Percentiles rank a stretch among this genome's conserved stretches.
These are phyloP conservation scores for Mimosa bimucronata DNA, from an alignment of 306 rosid genomes.

Conservation along the genomic window DNA sequence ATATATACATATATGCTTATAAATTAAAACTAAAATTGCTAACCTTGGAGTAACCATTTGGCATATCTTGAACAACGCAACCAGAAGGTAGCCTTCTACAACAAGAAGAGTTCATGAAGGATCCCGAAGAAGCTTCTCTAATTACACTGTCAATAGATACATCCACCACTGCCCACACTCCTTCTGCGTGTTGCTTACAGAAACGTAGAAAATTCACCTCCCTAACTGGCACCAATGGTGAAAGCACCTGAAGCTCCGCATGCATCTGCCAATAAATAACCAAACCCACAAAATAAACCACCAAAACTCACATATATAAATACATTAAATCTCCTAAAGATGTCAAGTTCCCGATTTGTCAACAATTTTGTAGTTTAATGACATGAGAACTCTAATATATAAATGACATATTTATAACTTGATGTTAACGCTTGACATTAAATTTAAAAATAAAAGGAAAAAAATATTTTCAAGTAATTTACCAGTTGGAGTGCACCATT, in stretches of 20 bases:
- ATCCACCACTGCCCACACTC: constrained; percentile 95
- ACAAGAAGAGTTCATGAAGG: constrained; percentile 61
- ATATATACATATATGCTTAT: too few relatives aligned
- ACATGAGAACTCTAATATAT: too few relatives aligned
- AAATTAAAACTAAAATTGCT: background rate
- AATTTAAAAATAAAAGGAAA: too few relatives aligned
- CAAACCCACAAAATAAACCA: background rate
- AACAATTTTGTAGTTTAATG: too few relatives aligned
- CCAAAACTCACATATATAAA: background rate
- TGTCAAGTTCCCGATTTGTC: too few relatives aligned
- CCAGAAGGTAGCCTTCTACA: constrained; percentile 97
- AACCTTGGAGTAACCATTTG: constrained; percentile 95
- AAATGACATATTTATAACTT: too few relatives aligned
- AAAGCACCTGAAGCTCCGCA: constrained; percentile 93
- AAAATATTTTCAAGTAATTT: background rate
- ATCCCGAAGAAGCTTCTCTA: constrained; percentile 54
- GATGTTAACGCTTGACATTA: too few relatives aligned
- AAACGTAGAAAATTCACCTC: constrained; percentile 84
- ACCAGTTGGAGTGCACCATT: constrained; percentile 95
- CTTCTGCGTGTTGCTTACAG: constrained; percentile 98
- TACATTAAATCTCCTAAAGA: background rate
- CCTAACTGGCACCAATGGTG: constrained; percentile 90
- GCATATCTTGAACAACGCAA: constrained; percentile 98
- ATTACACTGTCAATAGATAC: constrained; percentile 72
- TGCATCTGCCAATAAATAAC: constrained; percentile 61